A percentile compares a stretch with the other conserved stretches of the same genome.
Conservation (phyloP, 495 filamentous ascomycete species). For the Hypoxylon cercidicola region DNA sequence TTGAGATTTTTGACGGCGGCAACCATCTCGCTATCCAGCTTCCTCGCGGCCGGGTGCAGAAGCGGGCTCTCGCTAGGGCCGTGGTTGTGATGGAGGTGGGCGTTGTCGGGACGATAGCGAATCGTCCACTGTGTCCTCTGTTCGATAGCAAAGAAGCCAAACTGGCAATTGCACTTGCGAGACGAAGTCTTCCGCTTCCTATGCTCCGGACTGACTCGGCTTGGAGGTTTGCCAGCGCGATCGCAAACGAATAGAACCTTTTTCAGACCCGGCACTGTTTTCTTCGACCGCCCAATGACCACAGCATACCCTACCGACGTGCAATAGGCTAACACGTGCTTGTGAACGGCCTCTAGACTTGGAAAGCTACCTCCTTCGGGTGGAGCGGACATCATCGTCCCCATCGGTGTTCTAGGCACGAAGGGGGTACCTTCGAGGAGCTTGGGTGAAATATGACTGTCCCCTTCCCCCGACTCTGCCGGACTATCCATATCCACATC, state of each 20-base stretch:
- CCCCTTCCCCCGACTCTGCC: conserved; percentile 51
- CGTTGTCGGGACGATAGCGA: conserved; percentile 61
- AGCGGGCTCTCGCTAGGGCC: conserved; percentile 66
- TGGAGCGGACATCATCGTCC: conserved; percentile 62
- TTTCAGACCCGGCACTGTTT: conserved; percentile 65
- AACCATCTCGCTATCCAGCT: conserved; percentile 67
- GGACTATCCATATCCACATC: conserved; percentile 56
- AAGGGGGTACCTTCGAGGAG: conserved; percentile 56
- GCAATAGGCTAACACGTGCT: conserved; percentile 62
- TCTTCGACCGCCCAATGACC: conserved; percentile 67
- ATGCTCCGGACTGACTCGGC: conserved; percentile 61
- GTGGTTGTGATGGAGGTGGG: conserved; percentile 64
- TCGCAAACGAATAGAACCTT: conserved; percentile 69
- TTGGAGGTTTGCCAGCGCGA: conserved; percentile 64
- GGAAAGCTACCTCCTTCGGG: conserved; percentile 65
- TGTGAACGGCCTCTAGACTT: conserved; percentile 64
- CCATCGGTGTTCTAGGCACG: conserved; percentile 57
- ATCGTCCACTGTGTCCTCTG: conserved; percentile 67
- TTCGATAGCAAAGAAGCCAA: conserved; percentile 68
- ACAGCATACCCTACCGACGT: conserved; percentile 67
- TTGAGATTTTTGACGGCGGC: conserved; percentile 65
- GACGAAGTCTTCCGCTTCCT: conserved; percentile 67
- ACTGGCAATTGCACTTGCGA: conserved; percentile 67
- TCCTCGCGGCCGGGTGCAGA: conserved; percentile 65
- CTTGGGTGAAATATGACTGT: conserved; percentile 54